Evolutionary conservation across 192 early-diverging fungal species (phyloP).

Genomic region (Physocladia obscura): DNA sequence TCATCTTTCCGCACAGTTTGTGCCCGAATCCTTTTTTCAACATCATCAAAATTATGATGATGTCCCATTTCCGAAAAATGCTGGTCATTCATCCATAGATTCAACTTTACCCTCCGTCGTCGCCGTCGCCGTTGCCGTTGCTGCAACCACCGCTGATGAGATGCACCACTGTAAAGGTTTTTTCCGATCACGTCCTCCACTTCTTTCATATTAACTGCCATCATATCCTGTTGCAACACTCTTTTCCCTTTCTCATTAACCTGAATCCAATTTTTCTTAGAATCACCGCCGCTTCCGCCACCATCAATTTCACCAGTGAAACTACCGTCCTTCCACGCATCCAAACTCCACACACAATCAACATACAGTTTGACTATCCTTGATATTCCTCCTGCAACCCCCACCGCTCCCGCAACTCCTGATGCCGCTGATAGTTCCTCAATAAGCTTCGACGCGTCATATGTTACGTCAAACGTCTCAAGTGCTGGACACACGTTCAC

Average conservation of each 20-base stretch:
- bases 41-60: too few species aligned
- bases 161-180: too few species aligned
- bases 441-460: not conserved
- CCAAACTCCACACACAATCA: not conserved
- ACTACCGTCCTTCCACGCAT: not conserved
- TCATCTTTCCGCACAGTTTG: not conserved
- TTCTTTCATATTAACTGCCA: not conserved
- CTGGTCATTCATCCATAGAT: constrained; percentile 16
- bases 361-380: too few species aligned
- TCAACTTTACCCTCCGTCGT: not conserved
- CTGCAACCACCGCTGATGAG: not conserved
- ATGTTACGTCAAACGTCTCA: constrained; percentile 6
- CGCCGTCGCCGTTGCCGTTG: not conserved
- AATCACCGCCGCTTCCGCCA: not conserved
- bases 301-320: not conserved
- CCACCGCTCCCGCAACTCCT: too few species aligned
- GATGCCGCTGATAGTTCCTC: too few species aligned
- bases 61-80: not conserved
- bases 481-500: not conserved
- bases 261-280: not conserved
- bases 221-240: not conserved
- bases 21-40: constrained; percentile 1
- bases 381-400: too few species aligned
- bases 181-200: not conserved
- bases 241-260: not conserved